phyloP scores from a whole-genome alignment of 345 rosid genomes.

The Melaleuca quinquenervia region DNA sequence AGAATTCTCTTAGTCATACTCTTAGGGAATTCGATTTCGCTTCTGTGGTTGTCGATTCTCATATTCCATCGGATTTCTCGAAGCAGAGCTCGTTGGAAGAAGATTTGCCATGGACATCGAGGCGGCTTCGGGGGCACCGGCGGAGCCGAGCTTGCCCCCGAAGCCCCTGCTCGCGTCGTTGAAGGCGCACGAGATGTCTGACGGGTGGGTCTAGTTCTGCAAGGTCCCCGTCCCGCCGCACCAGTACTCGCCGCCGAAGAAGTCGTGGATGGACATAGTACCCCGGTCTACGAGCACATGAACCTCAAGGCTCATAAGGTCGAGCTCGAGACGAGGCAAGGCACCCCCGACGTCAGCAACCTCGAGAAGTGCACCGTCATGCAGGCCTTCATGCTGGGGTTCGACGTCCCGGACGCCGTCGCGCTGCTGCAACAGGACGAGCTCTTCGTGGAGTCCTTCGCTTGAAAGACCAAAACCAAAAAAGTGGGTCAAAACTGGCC shows the following conservation, averaged over 20 bases:
- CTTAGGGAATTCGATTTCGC: neutral
- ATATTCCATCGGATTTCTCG: neutral
- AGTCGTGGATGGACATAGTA: slow-evolving; percentile 74
- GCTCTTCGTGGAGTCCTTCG: slow-evolving; percentile 75
- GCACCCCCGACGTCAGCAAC: slow-evolving; percentile 63
- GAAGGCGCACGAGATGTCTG: slow-evolving; percentile 84
- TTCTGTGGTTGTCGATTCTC: neutral
- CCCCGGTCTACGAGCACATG: slow-evolving; percentile 72
- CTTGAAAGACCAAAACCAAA: too few relatives aligned
- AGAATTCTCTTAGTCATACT: neutral
- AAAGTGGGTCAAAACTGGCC: too few relatives aligned
- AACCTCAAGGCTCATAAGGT: slow-evolving; percentile 76
- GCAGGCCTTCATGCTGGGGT: slow-evolving; percentile 88
- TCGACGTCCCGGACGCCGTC: slow-evolving; percentile 63
- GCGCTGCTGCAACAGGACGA: slow-evolving; percentile 73
- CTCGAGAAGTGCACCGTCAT: slow-evolving; percentile 84
- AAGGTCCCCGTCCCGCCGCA: slow-evolving; percentile 71
- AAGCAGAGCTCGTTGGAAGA: neutral
- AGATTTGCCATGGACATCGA: slow-evolving; percentile 40
- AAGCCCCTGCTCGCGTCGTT: slow-evolving; percentile 62
- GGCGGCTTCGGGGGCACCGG: slow-evolving; percentile 2
- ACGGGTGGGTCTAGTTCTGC: slow-evolving; percentile 58
- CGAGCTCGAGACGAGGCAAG: slow-evolving; percentile 56
- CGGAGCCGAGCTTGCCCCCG: slow-evolving; percentile 16
- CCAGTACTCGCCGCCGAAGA: slow-evolving; percentile 73